phyloP scores from a whole-genome alignment of 2,329 filamentous ascomycete species.

The Trichoderma oligosporum region DNA sequence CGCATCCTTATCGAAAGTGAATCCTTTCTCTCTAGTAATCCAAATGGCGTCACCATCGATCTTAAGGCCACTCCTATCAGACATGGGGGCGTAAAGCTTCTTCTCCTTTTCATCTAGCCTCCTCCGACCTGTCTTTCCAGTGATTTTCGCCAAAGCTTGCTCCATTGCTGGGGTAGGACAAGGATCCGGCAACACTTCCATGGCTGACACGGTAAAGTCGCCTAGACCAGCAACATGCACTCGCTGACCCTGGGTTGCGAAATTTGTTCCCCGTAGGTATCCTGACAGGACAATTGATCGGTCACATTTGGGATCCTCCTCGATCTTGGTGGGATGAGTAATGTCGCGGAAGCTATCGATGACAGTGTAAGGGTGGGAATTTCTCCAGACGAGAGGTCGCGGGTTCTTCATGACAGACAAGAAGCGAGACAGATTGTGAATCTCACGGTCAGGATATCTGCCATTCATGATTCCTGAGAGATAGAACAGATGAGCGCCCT shows the following conservation, averaged over 20 bases:
- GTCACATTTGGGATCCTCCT: slow-evolving; percentile 85
- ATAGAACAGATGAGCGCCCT: slow-evolving; percentile 95
- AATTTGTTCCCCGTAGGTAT: slow-evolving; percentile 92
- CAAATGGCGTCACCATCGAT: slow-evolving; percentile 98
- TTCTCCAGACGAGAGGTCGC: slow-evolving; percentile 91
- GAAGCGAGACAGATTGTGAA: slow-evolving; percentile 93
- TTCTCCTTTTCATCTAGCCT: slow-evolving; percentile 95
- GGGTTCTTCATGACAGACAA: slow-evolving; percentile 99
- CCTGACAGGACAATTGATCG: slow-evolving; percentile 87
- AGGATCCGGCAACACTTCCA: slow-evolving; percentile 87
- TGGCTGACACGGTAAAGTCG: slow-evolving; percentile 76
- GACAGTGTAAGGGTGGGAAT: slow-evolving; percentile 89
- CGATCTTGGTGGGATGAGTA: slow-evolving; percentile 86
- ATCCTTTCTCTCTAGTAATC: slow-evolving; percentile 67
- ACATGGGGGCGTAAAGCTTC: slow-evolving; percentile 94
- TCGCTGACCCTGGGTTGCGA: slow-evolving; percentile 76
- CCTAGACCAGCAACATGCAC: slow-evolving; percentile 92
- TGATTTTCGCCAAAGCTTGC: slow-evolving; percentile 76
- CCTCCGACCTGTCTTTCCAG: slow-evolving; percentile 75
- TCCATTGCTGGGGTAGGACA: slow-evolving; percentile 92
- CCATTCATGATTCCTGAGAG: slow-evolving; percentile 95
- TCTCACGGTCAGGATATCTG: slow-evolving; percentile 90
- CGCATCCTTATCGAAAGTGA: slow-evolving; percentile 67
- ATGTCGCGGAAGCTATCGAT: slow-evolving; percentile 94
- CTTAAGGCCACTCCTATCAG: slow-evolving; percentile 89